phyloP scores from a whole-genome alignment of 805 yeast species.

The Cyberlindnera sargentensis region DNA sequence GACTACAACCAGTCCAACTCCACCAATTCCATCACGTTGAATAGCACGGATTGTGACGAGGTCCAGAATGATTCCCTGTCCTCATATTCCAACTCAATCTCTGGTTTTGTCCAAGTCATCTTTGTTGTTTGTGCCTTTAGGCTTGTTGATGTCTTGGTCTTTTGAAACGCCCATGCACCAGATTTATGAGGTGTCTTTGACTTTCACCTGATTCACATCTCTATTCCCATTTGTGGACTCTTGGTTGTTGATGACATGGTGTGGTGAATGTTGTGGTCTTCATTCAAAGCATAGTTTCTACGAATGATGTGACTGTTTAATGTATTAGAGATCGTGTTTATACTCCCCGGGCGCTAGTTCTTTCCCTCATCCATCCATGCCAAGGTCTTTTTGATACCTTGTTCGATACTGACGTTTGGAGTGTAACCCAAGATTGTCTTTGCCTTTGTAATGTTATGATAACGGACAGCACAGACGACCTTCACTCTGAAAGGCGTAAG shows the following conservation, averaged over 20 bases:
- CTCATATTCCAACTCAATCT: background rate
- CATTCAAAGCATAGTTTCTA: background rate
- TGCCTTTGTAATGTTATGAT: conserved; percentile 88
- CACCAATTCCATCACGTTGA: background rate
- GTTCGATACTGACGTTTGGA: conserved; percentile 72
- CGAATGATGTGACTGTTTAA: background rate
- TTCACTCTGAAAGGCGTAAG: conserved; percentile 92
- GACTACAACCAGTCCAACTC: background rate
- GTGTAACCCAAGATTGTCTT: conserved; percentile 66
- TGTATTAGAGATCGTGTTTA: background rate
- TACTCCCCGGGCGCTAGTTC: background rate
- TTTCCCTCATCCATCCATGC: conserved; percentile 81
- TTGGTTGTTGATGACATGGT: too few species aligned
- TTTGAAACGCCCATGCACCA: background rate
- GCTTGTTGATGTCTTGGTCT: too few species aligned
- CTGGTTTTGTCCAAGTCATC: background rate
- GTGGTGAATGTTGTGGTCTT: background rate
- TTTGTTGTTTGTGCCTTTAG: background rate
- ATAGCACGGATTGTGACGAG: background rate
- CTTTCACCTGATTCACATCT: background rate
- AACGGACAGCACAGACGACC: conserved; percentile 87
- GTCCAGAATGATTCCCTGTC: conserved; percentile 5
- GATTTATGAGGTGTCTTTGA: background rate
- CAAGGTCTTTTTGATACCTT: conserved; percentile 72
- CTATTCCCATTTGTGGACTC: too few species aligned